Evolutionary conservation across 148 eudicot genomes (phyloP), one percentile per base, ranked within the genome.

Genomic region (Rhododendron vialii): DNA sequence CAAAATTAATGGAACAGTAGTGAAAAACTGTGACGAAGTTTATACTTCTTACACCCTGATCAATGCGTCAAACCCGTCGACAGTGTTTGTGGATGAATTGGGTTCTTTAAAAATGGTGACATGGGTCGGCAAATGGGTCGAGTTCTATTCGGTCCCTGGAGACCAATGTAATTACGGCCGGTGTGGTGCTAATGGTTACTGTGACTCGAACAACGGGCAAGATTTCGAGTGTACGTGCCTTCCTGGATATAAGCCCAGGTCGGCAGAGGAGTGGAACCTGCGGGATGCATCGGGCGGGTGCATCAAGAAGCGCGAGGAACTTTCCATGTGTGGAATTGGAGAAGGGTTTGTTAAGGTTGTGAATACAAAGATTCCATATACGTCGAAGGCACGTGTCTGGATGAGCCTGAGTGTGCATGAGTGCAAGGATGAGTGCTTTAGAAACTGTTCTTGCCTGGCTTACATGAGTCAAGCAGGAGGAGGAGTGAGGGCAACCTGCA

Each of bases 241-340:
- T 55, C 61, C 24, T 1, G 24, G 22, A 4, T 55, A 55, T 5
- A 4, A 55, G 61, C 61, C 61, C 7, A 17, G 61, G 20, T 55
- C 7, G 7, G 7, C 7, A 17, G 61, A 55, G 61, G 20, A 55
- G 24, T 55, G 61, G 61, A 17, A 55, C 22, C 22, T 55, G 65
- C 86, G 92, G 79, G 91, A 92, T 63, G 94, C 90, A 8, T 85
- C 89, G 10, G 59, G 78, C 17, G 94, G 94, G 65, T 92, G 94
- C 77, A 69, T 84, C 13, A 84, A 88, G 82, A 88, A 88, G 85
- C 87, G 83, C 3, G 89, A 22, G 51, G 24, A 83, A 78, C 80
- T 55, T 51, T 81, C 86, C 3, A 84, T 84, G 90, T 93, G 95
- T 80, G 81, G 53, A 33, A 89, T 81, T 2, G 89, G 91, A 26